Evolutionary conservation across 805 yeast genomes (phyloP).

Genomic region (Candida ponderosae): DNA sequence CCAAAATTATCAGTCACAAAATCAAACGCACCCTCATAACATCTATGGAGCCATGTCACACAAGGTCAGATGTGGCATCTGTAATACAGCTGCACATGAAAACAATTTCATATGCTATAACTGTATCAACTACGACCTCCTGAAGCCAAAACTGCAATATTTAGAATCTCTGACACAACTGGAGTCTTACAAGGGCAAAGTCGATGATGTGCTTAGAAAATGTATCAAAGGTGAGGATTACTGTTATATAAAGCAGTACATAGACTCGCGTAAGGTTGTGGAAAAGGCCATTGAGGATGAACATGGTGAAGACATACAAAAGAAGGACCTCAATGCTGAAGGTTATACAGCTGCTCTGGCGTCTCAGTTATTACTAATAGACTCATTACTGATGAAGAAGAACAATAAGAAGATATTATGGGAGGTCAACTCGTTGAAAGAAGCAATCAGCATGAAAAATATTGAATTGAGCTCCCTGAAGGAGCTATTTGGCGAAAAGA

Average conservation of each 20-base stretch:
- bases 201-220: constrained; percentile 8
- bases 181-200: constrained; percentile 2
- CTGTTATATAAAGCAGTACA: constrained; percentile 7
- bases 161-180: constrained; percentile 5
- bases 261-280: background rate
- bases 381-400: constrained; percentile 11
- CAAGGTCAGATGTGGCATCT: background rate
- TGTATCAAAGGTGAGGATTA: constrained; percentile 10
- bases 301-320: constrained; percentile 3
- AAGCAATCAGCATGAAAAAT: background rate
- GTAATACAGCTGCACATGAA: background rate
- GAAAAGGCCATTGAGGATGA: background rate
- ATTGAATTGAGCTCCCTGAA: background rate
- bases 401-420: constrained; percentile 6
- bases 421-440: constrained; percentile 3
- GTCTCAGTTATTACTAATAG: constrained; percentile 16
- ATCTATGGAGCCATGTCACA: too few relatives aligned
- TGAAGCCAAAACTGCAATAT: constrained; percentile 10
- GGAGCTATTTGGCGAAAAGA: too few relatives aligned
- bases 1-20: too few relatives aligned
- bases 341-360: constrained; percentile 15
- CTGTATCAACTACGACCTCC: constrained; percentile 8
- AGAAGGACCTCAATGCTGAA: background rate
- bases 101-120: constrained; percentile 4
- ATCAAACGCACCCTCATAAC: too few relatives aligned